These are phyloP conservation scores for Auricularia sp. DNA, from an alignment of 768 basidiomycete species.

Conservation along the genomic window DNA sequence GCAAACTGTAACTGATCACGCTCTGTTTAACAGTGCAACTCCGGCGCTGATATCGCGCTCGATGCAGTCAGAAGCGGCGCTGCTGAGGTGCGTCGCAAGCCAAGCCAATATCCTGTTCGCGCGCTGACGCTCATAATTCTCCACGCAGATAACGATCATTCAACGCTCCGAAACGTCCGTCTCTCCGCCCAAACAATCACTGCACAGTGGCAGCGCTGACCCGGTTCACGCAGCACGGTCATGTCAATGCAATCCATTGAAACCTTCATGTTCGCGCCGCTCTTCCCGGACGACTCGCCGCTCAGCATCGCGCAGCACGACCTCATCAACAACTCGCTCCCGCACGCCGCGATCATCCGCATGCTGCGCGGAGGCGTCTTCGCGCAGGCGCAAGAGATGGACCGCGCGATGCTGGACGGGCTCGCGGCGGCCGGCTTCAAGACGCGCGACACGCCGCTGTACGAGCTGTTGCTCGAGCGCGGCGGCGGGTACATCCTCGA, in stretches of 20 bases:
- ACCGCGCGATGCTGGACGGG: background rate
- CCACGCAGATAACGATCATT: no score
- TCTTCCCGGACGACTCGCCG: background rate
- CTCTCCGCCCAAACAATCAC: no score
- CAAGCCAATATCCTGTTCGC: no score
- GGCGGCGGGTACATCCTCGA: constrained; percentile 1
- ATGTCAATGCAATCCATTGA: background rate
- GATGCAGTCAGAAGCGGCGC: background rate
- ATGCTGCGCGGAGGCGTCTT: background rate
- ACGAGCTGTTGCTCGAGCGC: background rate
- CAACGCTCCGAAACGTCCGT: no score
- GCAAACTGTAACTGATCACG: background rate
- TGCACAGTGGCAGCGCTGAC: no score
- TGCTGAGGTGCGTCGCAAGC: background rate
- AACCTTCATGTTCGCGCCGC: background rate
- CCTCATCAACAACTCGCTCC: background rate
- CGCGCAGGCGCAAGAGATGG: background rate
- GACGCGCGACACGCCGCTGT: background rate
- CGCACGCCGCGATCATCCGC: background rate
- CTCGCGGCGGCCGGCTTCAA: background rate
- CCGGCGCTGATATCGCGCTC: constrained; percentile 6
- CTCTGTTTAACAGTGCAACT: background rate
- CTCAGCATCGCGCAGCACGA: constrained; percentile 2
- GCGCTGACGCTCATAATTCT: background rate
- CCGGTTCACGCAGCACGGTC: no score